Evolutionary conservation across 2,329 filamentous ascomycete species (phyloP).

Genomic region (Xylariales sp.): DNA sequence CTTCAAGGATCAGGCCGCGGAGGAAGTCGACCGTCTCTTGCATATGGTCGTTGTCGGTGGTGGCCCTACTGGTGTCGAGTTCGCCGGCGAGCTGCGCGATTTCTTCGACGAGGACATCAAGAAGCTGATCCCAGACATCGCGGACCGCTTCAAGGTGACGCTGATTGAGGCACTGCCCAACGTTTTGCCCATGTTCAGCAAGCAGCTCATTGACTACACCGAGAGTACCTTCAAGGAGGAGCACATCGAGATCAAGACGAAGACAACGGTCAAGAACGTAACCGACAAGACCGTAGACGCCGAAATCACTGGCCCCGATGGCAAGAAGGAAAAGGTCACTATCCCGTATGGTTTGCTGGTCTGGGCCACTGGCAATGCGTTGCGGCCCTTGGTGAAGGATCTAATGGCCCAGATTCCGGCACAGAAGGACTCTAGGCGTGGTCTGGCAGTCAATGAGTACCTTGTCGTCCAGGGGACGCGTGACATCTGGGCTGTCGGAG

Average conservation of each 20-base stretch:
- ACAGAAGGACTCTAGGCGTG: slow-evolving; percentile 90
- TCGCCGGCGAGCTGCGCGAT: slow-evolving; percentile 95
- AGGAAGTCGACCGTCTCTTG: slow-evolving; percentile 88
- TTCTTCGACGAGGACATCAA: slow-evolving; percentile 98
- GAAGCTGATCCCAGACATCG: slow-evolving; percentile 96
- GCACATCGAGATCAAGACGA: slow-evolving; percentile 93
- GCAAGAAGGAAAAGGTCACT: slow-evolving; percentile 72
- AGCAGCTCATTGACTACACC: slow-evolving; percentile 98
- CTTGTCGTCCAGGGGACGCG: slow-evolving; percentile 95
- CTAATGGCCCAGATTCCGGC: slow-evolving; percentile 89
- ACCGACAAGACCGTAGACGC: slow-evolving; percentile 91
- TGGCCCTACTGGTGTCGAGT: slow-evolving; percentile 95
- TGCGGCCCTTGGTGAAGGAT: slow-evolving; percentile 85
- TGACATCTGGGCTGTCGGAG: slow-evolving; percentile 96
- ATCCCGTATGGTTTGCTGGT: slow-evolving; percentile 95
- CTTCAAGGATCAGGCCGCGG: slow-evolving; percentile 89
- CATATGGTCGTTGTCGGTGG: slow-evolving; percentile 97
- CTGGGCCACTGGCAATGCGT: slow-evolving; percentile 95
- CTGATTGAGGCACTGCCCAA: slow-evolving; percentile 96
- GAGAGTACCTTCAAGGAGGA: slow-evolving; percentile 99
- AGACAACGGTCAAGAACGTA: slow-evolving; percentile 98
- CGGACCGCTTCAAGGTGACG: slow-evolving; percentile 92
- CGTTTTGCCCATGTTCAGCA: slow-evolving; percentile 96
- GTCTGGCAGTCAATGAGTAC: slow-evolving; percentile 96
- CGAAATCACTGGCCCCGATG: slow-evolving; percentile 74